Conservation (phyloP, 1,284 basidiomycete species). For the Psilocybe mexicana region DNA sequence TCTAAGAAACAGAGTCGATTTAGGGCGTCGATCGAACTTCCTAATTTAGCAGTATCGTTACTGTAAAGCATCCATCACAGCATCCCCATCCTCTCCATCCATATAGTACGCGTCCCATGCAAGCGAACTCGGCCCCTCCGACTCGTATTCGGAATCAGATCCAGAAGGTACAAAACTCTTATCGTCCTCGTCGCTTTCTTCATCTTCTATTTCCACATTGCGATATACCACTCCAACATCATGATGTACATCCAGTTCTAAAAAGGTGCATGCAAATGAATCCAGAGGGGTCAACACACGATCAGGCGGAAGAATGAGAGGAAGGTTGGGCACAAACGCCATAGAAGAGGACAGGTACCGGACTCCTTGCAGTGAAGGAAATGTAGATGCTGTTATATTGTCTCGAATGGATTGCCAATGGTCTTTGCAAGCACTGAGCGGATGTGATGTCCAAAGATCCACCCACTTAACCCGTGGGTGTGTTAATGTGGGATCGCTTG, state of each 20-base stretch:
- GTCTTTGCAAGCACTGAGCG: not conserved
- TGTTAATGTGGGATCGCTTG: not conserved
- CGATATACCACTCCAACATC: not conserved
- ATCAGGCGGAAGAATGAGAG: not conserved
- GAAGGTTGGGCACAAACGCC: not conserved
- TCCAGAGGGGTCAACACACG: not conserved
- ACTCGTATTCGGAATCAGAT: not conserved
- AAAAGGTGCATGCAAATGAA: not conserved
- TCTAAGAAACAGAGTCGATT: not conserved
- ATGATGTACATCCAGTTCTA: not conserved
- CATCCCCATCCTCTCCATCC: not conserved
- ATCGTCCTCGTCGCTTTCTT: not conserved
- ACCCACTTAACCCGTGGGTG: not conserved
- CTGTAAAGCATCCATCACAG: not conserved
- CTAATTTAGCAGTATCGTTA: not conserved
- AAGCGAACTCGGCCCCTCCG: not conserved
- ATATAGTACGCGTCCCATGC: not conserved
- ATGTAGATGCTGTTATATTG: not conserved
- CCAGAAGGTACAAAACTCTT: no score
- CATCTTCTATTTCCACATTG: not conserved
- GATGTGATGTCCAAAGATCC: not conserved
- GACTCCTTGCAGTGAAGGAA: not conserved
- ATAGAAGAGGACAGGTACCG: not conserved
- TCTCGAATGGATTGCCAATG: not conserved
- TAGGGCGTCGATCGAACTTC: slow-evolving; percentile 1